Evolutionary conservation across 441 rosid species (phyloP).

Genomic region (Bruguiera hainesii): DNA sequence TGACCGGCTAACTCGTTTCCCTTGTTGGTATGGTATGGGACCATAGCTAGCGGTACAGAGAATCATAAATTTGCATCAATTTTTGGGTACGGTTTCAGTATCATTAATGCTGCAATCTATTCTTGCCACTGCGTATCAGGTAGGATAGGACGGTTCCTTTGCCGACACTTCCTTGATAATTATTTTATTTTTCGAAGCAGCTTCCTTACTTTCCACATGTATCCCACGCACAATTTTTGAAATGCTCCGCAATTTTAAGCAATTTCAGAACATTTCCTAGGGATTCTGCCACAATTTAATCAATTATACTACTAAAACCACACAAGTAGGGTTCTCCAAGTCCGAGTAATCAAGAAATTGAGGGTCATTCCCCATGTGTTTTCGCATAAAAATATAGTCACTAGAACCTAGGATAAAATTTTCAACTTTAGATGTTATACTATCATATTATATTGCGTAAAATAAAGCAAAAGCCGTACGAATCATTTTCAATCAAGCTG

Average conservation of each 20-base stretch:
- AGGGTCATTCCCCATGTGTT: too few relatives aligned
- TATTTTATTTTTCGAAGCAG: not conserved
- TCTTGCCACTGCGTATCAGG: not conserved
- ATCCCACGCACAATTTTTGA: slow-evolving; percentile 1
- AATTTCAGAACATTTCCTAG: slow-evolving; percentile 24
- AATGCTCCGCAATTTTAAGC: slow-evolving; percentile 22
- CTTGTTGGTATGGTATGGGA: too few relatives aligned
- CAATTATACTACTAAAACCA: not conserved
- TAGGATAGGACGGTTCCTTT: slow-evolving; percentile 16
- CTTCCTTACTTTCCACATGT: not conserved
- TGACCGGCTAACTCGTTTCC: not conserved
- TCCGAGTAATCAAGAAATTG: slow-evolving; percentile 7
- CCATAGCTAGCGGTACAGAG: not conserved
- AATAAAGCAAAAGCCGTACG: too few relatives aligned
- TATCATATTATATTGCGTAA: too few relatives aligned
- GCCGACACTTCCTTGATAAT: slow-evolving; percentile 28
- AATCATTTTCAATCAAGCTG: too few relatives aligned
- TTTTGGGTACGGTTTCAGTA: not conserved
- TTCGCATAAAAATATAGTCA: too few relatives aligned
- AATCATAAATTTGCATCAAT: not conserved
- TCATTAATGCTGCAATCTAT: not conserved
- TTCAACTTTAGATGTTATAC: too few relatives aligned
- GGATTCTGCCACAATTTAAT: slow-evolving; percentile 18
- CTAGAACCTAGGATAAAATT: too few relatives aligned
- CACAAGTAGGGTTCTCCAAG: slow-evolving; percentile 10